These are phyloP conservation scores for Globisporangium splendens DNA, from an alignment of 352 stramenopile species.

Conservation along the genomic window DNA sequence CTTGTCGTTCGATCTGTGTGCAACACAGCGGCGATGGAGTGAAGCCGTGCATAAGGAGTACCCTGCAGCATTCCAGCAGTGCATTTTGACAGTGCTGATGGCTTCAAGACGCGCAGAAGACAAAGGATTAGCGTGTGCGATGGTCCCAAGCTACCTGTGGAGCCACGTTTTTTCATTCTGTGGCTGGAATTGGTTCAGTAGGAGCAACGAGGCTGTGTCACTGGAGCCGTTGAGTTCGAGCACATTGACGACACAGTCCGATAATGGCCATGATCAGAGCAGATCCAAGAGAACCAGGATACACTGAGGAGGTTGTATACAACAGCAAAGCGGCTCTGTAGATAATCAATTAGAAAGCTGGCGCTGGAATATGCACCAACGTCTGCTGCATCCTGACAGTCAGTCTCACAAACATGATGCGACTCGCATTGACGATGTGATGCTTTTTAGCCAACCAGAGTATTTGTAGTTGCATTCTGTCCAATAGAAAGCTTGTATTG, in stretches of 20 bases:
- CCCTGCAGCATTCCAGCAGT: conserved; percentile 27
- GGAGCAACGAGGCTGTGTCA: not conserved
- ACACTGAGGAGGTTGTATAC: not conserved
- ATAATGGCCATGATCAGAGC: not conserved
- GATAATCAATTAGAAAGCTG: too few species aligned
- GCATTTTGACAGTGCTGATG: conserved; percentile 36
- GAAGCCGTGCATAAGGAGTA: conserved; percentile 40
- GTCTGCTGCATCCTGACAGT: too few species aligned
- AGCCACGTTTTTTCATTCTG: conserved; percentile 42
- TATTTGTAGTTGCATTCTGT: too few species aligned
- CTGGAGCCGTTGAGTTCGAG: not conserved
- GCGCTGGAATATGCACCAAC: too few species aligned
- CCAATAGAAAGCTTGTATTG: too few species aligned
- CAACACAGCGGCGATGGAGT: conserved; percentile 34
- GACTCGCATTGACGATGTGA: too few species aligned
- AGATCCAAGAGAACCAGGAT: not conserved
- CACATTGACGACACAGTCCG: not conserved
- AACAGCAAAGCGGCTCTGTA: too few species aligned
- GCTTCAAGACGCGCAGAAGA: conserved; percentile 18
- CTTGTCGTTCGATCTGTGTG: conserved; percentile 32
- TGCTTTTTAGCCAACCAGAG: too few species aligned
- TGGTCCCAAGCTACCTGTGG: conserved; percentile 18
- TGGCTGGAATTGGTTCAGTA: conserved; percentile 39
- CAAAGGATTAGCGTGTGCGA: not conserved
- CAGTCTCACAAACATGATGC: too few species aligned